These are phyloP conservation scores for Fraxinus platypoda DNA, from an alignment of 305 asterid genomes.

Conservation along the genomic window DNA sequence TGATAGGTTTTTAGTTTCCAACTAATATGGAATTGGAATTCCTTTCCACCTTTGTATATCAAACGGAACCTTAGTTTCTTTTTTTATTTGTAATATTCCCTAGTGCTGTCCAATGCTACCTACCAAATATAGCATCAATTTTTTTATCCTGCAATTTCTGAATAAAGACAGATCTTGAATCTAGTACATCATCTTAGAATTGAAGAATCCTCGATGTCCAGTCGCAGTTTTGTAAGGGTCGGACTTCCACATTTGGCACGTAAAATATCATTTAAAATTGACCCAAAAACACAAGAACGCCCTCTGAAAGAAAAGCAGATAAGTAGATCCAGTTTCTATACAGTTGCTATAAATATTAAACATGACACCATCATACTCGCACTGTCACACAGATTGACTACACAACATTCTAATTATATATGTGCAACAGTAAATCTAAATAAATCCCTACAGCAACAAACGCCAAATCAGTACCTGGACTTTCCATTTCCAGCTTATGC, in stretches of 20 bases:
- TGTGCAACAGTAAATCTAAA: neutral
- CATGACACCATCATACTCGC: slow-evolving; percentile 5
- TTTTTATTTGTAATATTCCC: neutral
- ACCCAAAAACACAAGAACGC: slow-evolving; percentile 35
- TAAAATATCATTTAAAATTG: slow-evolving; percentile 26
- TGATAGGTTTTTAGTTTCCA: no score
- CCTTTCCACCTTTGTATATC: no score
- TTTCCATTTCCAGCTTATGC: slow-evolving; percentile 59
- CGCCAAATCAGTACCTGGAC: slow-evolving; percentile 42
- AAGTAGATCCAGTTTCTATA: slow-evolving; percentile 43
- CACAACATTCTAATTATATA: neutral
- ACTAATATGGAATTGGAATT: no score
- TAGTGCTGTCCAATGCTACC: neutral
- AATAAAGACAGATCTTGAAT: slow-evolving; percentile 42
- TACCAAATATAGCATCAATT: neutral
- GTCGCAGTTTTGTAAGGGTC: neutral
- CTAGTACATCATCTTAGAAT: slow-evolving; percentile 44
- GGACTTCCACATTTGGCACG: slow-evolving; percentile 20
- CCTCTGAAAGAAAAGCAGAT: slow-evolving; percentile 27
- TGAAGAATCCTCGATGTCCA: neutral
- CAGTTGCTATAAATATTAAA: slow-evolving; percentile 8
- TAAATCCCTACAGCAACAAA: no score
- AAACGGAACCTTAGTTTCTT: no score
- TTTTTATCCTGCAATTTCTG: slow-evolving; percentile 26
- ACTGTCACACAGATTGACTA: neutral